Conservation (phyloP, 768 basidiomycete species). For the Basidioascus undulatus region DNA sequence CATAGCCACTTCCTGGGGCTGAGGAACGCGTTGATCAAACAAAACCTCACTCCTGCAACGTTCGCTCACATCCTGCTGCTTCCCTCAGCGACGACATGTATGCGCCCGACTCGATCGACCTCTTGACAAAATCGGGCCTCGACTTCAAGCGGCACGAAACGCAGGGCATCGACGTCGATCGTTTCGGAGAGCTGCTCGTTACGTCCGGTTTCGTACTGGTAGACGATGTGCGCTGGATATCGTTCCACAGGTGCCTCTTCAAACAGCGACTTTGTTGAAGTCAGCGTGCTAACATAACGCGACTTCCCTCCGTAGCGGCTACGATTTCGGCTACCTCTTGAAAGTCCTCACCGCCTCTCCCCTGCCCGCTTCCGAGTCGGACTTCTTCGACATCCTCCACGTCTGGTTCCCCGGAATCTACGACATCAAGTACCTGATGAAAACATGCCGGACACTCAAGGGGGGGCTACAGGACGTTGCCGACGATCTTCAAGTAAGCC, state of each 20-base stretch:
- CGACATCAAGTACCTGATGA: conserved; percentile 94
- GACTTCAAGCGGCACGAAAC: conserved; percentile 86
- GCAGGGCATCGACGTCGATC: conserved; percentile 70
- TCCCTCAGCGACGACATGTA: conserved; percentile 77
- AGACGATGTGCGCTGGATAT: conserved; percentile 82
- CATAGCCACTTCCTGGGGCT: no score
- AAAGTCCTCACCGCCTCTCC: conserved; percentile 60
- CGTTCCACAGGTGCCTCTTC: conserved; percentile 68
- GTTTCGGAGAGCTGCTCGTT: conserved; percentile 91
- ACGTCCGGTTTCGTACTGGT: conserved; percentile 80
- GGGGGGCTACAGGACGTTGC: conserved; percentile 86
- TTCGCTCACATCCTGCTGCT: no score
- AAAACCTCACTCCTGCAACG: no score
- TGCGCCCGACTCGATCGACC: conserved; percentile 87
- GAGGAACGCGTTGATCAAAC: no score
- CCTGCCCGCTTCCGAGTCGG: conserved; percentile 65
- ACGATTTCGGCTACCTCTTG: conserved; percentile 96
- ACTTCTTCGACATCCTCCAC: conserved; percentile 63
- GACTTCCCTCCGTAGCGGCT: conserved; percentile 54
- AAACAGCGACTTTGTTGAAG: no score
- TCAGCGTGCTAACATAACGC: no score
- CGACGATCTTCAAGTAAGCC: conserved; percentile 70
- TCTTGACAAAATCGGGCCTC: conserved; percentile 80
- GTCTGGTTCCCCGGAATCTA: conserved; percentile 93
- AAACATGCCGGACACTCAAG: conserved; percentile 55